Conservation (phyloP, 352 stramenopile species). For the Thraustotheca clavata region DNA sequence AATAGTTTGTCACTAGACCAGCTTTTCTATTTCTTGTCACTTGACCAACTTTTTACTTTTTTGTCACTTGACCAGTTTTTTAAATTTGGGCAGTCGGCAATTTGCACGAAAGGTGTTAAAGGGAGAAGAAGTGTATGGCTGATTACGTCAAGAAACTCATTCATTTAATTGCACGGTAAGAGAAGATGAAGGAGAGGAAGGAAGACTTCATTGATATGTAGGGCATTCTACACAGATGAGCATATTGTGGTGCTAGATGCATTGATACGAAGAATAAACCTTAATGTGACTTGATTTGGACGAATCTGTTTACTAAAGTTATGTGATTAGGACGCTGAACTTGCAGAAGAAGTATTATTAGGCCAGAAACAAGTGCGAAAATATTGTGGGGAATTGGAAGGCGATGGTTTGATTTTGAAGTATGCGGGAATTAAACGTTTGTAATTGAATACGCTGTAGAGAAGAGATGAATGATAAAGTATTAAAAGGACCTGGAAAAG, state of each 20-base stretch:
- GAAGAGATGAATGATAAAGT: slow-evolving; percentile 85
- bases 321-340: slow-evolving; percentile 83
- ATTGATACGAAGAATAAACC: slow-evolving; percentile 31
- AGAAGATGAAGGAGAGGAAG: not conserved
- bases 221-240: slow-evolving; percentile 84
- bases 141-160: slow-evolving; percentile 84
- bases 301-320: slow-evolving; percentile 47
- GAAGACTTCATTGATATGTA: slow-evolving; percentile 23
- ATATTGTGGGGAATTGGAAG: slow-evolving; percentile 83
- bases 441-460: slow-evolving; percentile 26
- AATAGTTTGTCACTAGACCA: too few relatives aligned
- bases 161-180: slow-evolving; percentile 67
- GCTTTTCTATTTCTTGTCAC: too few relatives aligned
- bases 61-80: too few relatives aligned
- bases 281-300: not conserved
- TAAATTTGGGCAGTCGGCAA: too few relatives aligned
- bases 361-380: slow-evolving; percentile 84
- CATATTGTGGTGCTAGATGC: slow-evolving; percentile 80
- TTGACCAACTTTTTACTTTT: too few relatives aligned
- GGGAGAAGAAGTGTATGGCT: slow-evolving; percentile 46
- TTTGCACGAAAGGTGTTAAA: too few relatives aligned
- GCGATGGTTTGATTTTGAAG: slow-evolving; percentile 81
- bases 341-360: slow-evolving; percentile 81
- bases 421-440: slow-evolving; percentile 25
- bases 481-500: slow-evolving; percentile 71